Evolutionary conservation across 1,139 yeast species (phyloP).

Genomic region (Saccharomycopsis crataegensis): DNA sequence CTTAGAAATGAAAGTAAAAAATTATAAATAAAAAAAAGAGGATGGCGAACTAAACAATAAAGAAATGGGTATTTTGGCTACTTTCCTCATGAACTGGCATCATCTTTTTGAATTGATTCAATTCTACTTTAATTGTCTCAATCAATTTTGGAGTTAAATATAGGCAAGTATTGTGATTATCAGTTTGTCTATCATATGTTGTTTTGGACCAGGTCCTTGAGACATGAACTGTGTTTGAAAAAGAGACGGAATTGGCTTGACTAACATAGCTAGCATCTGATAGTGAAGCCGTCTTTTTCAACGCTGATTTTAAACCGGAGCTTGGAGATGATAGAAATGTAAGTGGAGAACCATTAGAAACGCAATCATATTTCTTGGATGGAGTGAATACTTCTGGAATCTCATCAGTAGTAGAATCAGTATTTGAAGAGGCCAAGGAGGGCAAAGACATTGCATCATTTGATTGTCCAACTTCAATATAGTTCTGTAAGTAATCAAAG

Average conservation of each 20-base stretch:
- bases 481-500: conserved; percentile 10
- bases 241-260: conserved; percentile 21
- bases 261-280: neutral
- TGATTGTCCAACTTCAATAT: neutral
- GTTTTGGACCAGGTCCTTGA: conserved; percentile 24
- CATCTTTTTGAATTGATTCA: conserved; percentile 26
- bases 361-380: neutral
- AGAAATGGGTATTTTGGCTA: conserved; percentile 25
- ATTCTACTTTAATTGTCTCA: conserved; percentile 26
- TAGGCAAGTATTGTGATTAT: conserved; percentile 20
- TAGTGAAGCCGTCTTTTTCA: neutral
- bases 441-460: conserved; percentile 2
- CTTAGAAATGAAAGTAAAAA: neutral
- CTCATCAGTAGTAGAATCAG: neutral
- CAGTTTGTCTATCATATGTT: conserved; percentile 26
- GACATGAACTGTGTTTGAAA: conserved; percentile 24
- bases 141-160: conserved; percentile 24
- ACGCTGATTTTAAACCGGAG: neutral
- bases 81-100: conserved; percentile 26
- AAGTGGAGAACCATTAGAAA: neutral
- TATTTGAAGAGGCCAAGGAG: neutral
- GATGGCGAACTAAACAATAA: conserved; percentile 6
- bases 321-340: neutral
- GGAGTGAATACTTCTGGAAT: neutral
- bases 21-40: neutral